Conservation (phyloP, 2,329 filamentous ascomycete genomes). For the Exophiala aquamarina region DNA sequence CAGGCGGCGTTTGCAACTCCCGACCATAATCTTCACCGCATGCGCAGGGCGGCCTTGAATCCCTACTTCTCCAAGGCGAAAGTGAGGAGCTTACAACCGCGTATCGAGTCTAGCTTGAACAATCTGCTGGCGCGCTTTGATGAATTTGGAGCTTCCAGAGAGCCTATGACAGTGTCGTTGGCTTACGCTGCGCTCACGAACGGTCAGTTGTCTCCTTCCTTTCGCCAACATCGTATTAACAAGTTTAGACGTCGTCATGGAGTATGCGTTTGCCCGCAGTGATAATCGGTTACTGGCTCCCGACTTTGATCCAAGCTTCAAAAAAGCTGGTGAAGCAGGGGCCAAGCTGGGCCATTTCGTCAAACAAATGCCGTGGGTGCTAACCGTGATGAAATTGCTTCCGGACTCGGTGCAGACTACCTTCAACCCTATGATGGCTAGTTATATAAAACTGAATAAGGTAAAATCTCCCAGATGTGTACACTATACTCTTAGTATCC, state of each 20-base stretch:
- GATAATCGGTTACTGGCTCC: constrained; percentile 11
- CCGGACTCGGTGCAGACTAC: no score
- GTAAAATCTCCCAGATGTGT: no score
- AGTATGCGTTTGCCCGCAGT: constrained; percentile 15
- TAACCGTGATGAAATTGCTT: no score
- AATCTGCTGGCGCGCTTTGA: constrained; percentile 11
- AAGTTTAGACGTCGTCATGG: constrained; percentile 11
- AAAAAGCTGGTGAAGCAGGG: no score
- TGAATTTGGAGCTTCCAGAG: constrained; percentile 2
- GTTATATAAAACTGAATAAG: no score
- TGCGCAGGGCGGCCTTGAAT: constrained; percentile 24
- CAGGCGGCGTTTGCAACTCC: constrained; percentile 20
- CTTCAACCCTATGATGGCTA: no score
- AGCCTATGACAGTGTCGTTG: constrained; percentile 5
- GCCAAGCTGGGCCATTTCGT: no score
- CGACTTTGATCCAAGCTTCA: constrained; percentile 15
- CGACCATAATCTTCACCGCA: constrained; percentile 24
- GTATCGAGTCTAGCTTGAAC: constrained; percentile 6
- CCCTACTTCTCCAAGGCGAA: constrained; percentile 27
- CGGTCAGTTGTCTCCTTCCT: no score
- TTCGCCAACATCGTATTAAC: constrained; percentile 1
- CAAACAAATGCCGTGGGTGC: no score
- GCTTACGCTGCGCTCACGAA: constrained; percentile 16
- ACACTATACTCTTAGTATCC: no score
- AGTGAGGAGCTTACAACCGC: constrained; percentile 11